phyloP scores from a whole-genome alignment of 2,329 filamentous ascomycete genomes.

The Colletotrichum sp. region DNA sequence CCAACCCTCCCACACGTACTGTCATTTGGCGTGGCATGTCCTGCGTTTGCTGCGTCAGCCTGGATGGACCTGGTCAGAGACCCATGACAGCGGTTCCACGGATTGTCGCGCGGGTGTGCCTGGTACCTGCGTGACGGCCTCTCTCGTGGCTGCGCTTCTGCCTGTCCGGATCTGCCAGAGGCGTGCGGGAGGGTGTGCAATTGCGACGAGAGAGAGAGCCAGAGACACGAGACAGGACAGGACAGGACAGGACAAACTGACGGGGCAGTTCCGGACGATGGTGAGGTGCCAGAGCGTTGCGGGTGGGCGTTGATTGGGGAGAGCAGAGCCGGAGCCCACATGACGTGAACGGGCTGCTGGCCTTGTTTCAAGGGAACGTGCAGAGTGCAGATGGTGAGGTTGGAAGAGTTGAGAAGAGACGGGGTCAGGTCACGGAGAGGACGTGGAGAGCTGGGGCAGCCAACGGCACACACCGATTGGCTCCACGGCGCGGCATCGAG shows the following conservation, averaged over 20 bases:
- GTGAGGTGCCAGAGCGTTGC: neutral
- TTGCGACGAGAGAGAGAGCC: neutral
- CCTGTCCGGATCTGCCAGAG: neutral
- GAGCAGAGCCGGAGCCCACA: neutral
- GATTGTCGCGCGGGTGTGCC: neutral
- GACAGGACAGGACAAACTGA: neutral
- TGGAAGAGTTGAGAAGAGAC: neutral
- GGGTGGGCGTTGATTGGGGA: neutral
- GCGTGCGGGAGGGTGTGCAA: neutral
- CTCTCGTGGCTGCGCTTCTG: neutral
- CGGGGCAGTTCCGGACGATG: neutral
- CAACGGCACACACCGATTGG: slow-evolving; percentile 5
- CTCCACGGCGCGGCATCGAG: neutral
- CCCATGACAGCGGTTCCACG: slow-evolving; percentile 9
- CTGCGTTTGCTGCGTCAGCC: neutral
- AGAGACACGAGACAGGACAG: neutral
- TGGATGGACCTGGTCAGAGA: slow-evolving; percentile 5
- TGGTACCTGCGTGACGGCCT: neutral
- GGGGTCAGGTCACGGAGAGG: neutral
- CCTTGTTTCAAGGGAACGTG: slow-evolving; percentile 17
- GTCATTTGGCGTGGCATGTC: neutral
- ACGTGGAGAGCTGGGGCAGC: neutral
- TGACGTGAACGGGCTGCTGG: neutral
- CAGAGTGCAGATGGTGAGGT: neutral
- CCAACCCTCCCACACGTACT: neutral